phyloP scores from a whole-genome alignment of 208 protist genomes.

The Leishmania mexicana region DNA sequence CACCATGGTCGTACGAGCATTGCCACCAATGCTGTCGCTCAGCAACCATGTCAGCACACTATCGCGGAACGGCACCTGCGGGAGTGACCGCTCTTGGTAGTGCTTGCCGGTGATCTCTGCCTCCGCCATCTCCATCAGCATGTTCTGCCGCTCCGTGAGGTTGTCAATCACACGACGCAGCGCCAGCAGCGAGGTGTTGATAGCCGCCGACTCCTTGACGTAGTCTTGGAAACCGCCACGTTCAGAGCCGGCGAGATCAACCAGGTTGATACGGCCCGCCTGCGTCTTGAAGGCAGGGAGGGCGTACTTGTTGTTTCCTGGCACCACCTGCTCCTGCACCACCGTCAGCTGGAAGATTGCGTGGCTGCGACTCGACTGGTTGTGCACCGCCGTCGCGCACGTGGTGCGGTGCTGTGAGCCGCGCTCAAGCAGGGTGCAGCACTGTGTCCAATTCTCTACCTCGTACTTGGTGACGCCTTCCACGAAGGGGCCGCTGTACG shows the following conservation, averaged over 20 bases:
- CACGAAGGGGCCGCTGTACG: constrained; percentile 85
- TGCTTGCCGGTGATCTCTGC: constrained; percentile 66
- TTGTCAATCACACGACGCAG: constrained; percentile 90
- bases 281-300: constrained; percentile 63
- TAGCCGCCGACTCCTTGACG: constrained; percentile 90
- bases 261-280: constrained; percentile 87
- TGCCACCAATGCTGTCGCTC: constrained; percentile 92
- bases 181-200: constrained; percentile 90
- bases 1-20: constrained; percentile 92
- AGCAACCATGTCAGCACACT: constrained; percentile 91
- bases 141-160: constrained; percentile 87
- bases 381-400: constrained; percentile 90
- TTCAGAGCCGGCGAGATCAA: constrained; percentile 91
- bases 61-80: constrained; percentile 92
- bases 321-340: constrained; percentile 70
- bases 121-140: constrained; percentile 86
- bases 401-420: constrained; percentile 93
- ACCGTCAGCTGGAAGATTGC: constrained; percentile 91
- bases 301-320: constrained; percentile 72
- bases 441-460: constrained; percentile 88
- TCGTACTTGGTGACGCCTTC: constrained; percentile 91
- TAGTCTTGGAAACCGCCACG: constrained; percentile 90
- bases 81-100: constrained; percentile 68
- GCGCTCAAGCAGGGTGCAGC: constrained; percentile 86
- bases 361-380: constrained; percentile 90